Base-by-base conservation (phyloP, 2,329 filamentous ascomycete species). In the Mycocentrospora acerina region DNA sequence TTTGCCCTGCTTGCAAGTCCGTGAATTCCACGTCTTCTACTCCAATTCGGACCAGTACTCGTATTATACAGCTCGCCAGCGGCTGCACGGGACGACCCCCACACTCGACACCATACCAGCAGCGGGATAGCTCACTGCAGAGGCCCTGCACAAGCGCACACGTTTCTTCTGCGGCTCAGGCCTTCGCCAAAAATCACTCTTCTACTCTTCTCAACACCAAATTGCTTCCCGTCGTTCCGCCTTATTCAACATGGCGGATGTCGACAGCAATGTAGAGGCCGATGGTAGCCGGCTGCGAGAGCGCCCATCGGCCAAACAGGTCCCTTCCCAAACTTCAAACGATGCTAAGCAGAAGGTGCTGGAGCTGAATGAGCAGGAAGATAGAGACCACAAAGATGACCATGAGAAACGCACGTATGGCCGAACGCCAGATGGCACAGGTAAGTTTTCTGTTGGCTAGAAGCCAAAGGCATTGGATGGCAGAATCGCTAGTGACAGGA, bases 361-460 rank as follows among this genome's bases (percentile, higher is more conserved):
- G 40, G 68, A 74, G 48, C 58, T 78, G 49, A 78, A 78, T 45
- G 70, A 75, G 44, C 56, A 70, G 42, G 73, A 76, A 55, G 69
- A 73, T 36, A 69, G 67, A 37, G 55, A 63, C 3, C 66, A 71
- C 51, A 73, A 75, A 46, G 58, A 70, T 48, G 72, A 75, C 44
- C 76, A 78, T 46, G 71, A 78, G 46, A 83, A 82, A 65, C 91
- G 88, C 75, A 95, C 90, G 0, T 95, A 87, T 75, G 91, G 91
- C 39, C 83, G 90, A 51, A 96, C 91, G 11, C 88, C 88, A 19
- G 86, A 90, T 71, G 91, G 91, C 59, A 94, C 81, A 71, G 83
- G 91, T 96, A 79, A 70, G 87, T 76, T 27, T 37, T 25, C 15
- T 31, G 18, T 22, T n/a, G n/a, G 9, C 19, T 22, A 9, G 5